Evolutionary conservation across 2,329 filamentous ascomycete genomes (phyloP), one percentile per base, ranked within the genome.

Genomic region (Aspergillus transmontanensis): DNA sequence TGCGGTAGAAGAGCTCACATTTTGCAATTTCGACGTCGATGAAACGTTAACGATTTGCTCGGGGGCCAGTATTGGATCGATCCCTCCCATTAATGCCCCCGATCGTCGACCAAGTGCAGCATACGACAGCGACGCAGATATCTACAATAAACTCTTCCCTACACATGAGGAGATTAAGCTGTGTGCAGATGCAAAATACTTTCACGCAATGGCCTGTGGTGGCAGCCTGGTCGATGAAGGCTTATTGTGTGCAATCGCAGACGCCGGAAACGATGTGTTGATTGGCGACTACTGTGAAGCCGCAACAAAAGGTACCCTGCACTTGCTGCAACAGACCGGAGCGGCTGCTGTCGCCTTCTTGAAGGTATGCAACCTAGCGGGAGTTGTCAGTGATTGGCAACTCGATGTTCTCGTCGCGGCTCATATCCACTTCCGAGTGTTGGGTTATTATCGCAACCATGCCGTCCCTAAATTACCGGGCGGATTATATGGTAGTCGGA

Each of bases 141-240:
- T 67, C 5, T 58, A 26, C 26, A 60, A 64, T 43, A 61, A 67
- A 21, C 23, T 68, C 7, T 72, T 67, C 41, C 69, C 70, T 1
- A 69, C 64, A 11, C 11, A 51, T 2, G 70, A 71, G 46, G 28
- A 63, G 28, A 58, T 71, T n/a, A 71, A 72, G 51, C 54, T 72
- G 11, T 66, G 60, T 39, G 57, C 61, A 0, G 70, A 72, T 51
- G 68, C 70, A 28, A 72, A 95, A 75, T 84, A 93, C 71, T 89
- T 90, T 81, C 95, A 94, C 78, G 84, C 90, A 66, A 91, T 95
- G 4, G 92, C 92, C 5, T 66, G 61, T 19, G 62, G 62, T 6
- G 66, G 57, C 1, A 54, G 58, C 2, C 11, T 56, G 9, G 57
- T 59, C 10, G 66, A 71, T 34, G 62, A 68, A 30, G 70, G 68